Percentiles rank a stretch among this genome's conserved stretches.
Conservation (phyloP, 768 basidiomycete species). For the Boletus rex-veris region DNA sequence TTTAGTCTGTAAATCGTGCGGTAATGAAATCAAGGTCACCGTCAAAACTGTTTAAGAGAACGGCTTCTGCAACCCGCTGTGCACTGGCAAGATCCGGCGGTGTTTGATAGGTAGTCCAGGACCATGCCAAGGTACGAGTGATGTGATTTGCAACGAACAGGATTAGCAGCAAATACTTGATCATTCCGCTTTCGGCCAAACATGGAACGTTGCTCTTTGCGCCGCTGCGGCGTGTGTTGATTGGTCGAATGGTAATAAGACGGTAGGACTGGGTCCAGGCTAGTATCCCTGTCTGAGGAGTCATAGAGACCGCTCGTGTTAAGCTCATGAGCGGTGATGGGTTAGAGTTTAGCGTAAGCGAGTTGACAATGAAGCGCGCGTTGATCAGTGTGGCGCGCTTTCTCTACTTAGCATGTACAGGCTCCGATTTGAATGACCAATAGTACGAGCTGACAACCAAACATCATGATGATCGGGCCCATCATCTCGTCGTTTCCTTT, state of each 20-base stretch:
- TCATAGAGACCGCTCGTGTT: neutral
- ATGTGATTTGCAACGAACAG: constrained; percentile 13
- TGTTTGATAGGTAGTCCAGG: constrained; percentile 27
- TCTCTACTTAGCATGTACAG: neutral
- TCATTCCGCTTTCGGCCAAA: constrained; percentile 2
- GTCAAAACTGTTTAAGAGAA: constrained; percentile 19
- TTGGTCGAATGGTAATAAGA: neutral
- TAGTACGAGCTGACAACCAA: too few relatives aligned
- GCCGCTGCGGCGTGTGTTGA: neutral
- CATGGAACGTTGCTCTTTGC: neutral
- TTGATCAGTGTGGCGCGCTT: neutral
- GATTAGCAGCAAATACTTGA: constrained; percentile 4
- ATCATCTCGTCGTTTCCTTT: neutral
- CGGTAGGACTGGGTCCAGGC: neutral
- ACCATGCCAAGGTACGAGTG: constrained; percentile 23
- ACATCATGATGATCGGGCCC: neutral
- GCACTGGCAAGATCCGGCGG: constrained; percentile 15
- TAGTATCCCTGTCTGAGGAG: neutral
- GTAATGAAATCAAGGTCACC: constrained; percentile 16
- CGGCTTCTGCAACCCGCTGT: constrained; percentile 3
- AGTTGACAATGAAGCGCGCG: constrained; percentile 4
- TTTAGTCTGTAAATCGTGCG: constrained; percentile 8
- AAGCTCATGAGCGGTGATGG: neutral
- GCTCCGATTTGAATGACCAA: neutral
- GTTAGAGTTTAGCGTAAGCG: neutral